A percentile compares a stretch with the other conserved stretches of the same genome.
Conservation (phyloP, 768 basidiomycete genomes). For the Sarcodon aspratus region DNA sequence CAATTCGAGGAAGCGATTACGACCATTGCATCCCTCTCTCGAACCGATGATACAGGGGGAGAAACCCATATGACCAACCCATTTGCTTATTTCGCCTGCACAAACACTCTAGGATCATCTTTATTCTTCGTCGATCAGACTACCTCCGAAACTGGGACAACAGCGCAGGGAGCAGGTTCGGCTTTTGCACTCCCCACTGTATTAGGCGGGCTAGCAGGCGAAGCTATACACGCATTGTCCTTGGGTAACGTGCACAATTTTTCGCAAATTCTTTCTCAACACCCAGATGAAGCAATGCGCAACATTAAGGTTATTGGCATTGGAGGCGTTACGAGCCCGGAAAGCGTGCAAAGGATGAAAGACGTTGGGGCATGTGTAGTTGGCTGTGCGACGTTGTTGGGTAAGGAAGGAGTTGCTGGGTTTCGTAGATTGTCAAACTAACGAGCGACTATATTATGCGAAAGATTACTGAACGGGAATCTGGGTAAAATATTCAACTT, state of each 20-base stretch:
- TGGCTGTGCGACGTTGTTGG: slow-evolving; percentile 46
- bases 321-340: slow-evolving; percentile 65
- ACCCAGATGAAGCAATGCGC: slow-evolving; percentile 29
- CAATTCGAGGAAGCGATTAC: slow-evolving; percentile 49
- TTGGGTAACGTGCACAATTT: slow-evolving; percentile 71
- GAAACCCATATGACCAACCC: slow-evolving; percentile 22
- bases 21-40: slow-evolving; percentile 30
- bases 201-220: slow-evolving; percentile 69
- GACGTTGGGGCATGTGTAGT: slow-evolving; percentile 64
- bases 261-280: slow-evolving; percentile 32
- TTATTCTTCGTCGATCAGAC: slow-evolving; percentile 53
- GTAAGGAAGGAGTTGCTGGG: slow-evolving; percentile 24
- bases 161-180: slow-evolving; percentile 2
- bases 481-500: too few relatives aligned
- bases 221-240: slow-evolving; percentile 61
- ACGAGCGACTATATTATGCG: too few relatives aligned
- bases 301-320: slow-evolving; percentile 60
- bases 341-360: slow-evolving; percentile 56
- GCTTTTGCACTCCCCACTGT: slow-evolving; percentile 51
- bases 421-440: slow-evolving; percentile 17
- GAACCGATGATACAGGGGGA: neutral
- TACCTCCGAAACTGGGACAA: neutral
- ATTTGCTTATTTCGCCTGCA: slow-evolving; percentile 68
- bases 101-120: slow-evolving; percentile 69
- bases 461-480: too few relatives aligned